Evolutionary conservation across 768 basidiomycete genomes (phyloP), one percentile per base, ranked within the genome.

Genomic region (Naematelia encephala): DNA sequence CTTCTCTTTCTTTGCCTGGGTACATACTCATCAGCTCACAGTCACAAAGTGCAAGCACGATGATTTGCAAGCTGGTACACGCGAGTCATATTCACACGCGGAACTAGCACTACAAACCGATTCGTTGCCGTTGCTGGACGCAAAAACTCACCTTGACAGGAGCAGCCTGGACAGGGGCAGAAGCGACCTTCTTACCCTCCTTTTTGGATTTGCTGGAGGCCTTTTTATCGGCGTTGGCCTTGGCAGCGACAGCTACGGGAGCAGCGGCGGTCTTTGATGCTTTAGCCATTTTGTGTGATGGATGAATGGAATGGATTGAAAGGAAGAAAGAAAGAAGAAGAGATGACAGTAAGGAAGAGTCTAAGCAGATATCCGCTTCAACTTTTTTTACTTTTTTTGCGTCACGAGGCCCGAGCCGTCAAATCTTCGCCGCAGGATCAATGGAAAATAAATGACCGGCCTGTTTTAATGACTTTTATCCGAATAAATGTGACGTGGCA

Each of bases 201-300:
- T 73, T 74, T 60, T 74, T 68, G 46, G 51, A 45, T 64, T 70
- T 68, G 52, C 69, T 73, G 53, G 47, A 39, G 19, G 59, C 59
- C 65, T 73, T 73, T 49, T 68, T 66, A 48, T 67, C 69, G 49
- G 61, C 67, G 51, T 68, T 67, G 45, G 54, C 67, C 63, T 67
- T 67, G 51, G 69, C 71, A 28, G 68, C 61, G 19, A 56, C 68
- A 52, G 66, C 72, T 23, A 62, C 54, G 19, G 69, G 58, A 44
- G 69, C 61, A 39, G 67, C 59, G 21, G 51, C 56, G 30, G 62
- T 25, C 46, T 68, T 70, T 23, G 63, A 57, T 56, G 52, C 30
- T 48, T 63, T 63, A 52, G 51, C 61, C 61, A 63, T 58, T 54
- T 39, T 60, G 22, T 51, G 50, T 43, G 34, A 30, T 30, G 19